Conservation (phyloP, 352 stramenopile genomes). For the Thalassiosira livingstoniorum region DNA sequence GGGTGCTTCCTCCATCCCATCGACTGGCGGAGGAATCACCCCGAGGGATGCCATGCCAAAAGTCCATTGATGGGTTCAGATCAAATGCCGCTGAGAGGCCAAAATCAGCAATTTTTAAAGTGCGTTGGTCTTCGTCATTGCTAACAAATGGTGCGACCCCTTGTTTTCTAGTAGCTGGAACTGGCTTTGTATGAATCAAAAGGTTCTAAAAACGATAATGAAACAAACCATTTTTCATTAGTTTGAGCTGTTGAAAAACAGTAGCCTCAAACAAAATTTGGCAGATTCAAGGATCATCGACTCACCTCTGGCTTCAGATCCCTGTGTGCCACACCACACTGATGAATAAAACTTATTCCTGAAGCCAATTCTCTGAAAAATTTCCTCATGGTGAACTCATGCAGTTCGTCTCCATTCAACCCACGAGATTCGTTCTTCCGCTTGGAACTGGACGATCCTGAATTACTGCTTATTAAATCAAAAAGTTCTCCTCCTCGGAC, state of each 20-base stretch:
- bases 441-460: slow-evolving; percentile 53
- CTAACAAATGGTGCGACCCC: slow-evolving; percentile 19
- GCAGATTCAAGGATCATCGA: slow-evolving; percentile 1
- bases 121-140: slow-evolving; percentile 86
- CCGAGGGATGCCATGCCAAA: slow-evolving; percentile 24
- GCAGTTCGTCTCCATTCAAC: slow-evolving; percentile 62
- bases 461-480: slow-evolving; percentile 98
- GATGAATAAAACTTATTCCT: slow-evolving; percentile 96
- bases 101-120: slow-evolving; percentile 99
- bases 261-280: neutral
- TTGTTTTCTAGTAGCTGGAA: slow-evolving; percentile 82
- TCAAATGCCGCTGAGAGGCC: slow-evolving; percentile 94
- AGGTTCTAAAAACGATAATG: slow-evolving; percentile 87
- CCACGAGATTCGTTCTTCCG: slow-evolving; percentile 30
- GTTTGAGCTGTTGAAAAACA: neutral
- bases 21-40: slow-evolving; percentile 38
- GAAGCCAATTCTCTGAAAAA: slow-evolving; percentile 99
- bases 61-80: slow-evolving; percentile 16
- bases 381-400: slow-evolving; percentile 89
- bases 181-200: slow-evolving; percentile 86
- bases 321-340: slow-evolving; percentile 94
- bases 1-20: slow-evolving; percentile 49
- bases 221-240: slow-evolving; percentile 12
- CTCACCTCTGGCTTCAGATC: slow-evolving; percentile 92
- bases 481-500: slow-evolving; percentile 93